Base-by-base conservation (phyloP, 352 stramenopile genomes). In the Phytophthora tubulina region DNA sequence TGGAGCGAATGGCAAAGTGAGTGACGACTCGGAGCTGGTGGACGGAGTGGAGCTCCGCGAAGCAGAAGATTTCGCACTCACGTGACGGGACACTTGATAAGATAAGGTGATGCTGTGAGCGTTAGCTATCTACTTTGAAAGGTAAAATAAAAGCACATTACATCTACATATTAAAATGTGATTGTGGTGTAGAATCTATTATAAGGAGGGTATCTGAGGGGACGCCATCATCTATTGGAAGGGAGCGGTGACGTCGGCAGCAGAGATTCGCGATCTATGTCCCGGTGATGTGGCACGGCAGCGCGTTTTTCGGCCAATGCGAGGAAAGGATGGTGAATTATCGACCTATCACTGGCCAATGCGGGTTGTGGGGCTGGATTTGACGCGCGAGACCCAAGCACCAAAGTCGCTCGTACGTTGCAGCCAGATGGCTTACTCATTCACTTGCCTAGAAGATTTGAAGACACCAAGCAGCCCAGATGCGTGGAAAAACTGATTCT, bases 1-100 rank as follows among this genome's bases (percentile, higher is more conserved):
- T 44, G 39, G 33, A 14, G 62, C 62, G 45, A 71, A 67, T 60
- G 54, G 49, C 36, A 63, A 63, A 75, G 54, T 75, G 62, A 74
- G 39, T 56, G 59, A 65, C 42, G 42, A 21, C 11, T 50, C 42
- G n/a, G 38, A 68, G 61, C 41, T 27, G 62, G 52, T 70, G 42
- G 52, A 63, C 42, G 57, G 5, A 42, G 53, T 59, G 49, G 60
- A 67, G 30, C 48, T 42, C 21, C 15, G 59, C 45, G 21, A 67
- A 57, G 50, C 65, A 67, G 65, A 68, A 65, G 44, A 66, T 66
- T 69, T 49, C 35, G 27, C 13, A 35, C 38, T 42, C 38, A 38
- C 11, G 5, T 15, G 21, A 31, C n/a, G 48, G 7, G 50, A 57
- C 13, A 3, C 44, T 27, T 27, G 21, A 61, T 61, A 61, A 39